phyloP scores from a whole-genome alignment of 2,329 filamentous ascomycete genomes.

The Fusarium sp. region DNA sequence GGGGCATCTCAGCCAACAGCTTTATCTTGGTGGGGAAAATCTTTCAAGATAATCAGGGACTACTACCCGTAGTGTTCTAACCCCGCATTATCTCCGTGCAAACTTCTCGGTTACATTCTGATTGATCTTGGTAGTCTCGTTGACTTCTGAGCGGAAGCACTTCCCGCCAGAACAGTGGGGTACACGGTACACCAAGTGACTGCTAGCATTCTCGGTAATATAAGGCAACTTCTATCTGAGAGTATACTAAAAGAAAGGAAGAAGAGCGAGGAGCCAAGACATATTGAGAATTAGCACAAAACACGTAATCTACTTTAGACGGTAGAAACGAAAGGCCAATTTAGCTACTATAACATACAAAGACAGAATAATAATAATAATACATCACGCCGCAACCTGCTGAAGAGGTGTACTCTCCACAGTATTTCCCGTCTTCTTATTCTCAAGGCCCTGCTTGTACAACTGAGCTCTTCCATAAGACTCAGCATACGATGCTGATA shows the following conservation, averaged over 20 bases:
- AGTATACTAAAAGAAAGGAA: not conserved
- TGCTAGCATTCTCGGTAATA: not conserved
- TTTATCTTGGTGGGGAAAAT: constrained; percentile 7
- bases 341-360: not conserved
- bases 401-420: not conserved
- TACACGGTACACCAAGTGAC: not conserved
- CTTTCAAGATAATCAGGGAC: not conserved
- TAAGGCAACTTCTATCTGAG: not conserved
- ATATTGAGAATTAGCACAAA: no score
- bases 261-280: not conserved
- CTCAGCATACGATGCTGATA: constrained; percentile 52
- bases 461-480: constrained; percentile 52
- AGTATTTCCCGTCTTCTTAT: not conserved
- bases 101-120: not conserved
- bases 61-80: not conserved
- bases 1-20: not conserved
- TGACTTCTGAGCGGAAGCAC: not conserved
- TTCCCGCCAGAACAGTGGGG: not conserved
- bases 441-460: constrained; percentile 50
- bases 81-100: not conserved
- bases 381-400: constrained; percentile 7
- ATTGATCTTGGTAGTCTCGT: not conserved
- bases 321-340: not conserved
- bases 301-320: no score
- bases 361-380: not conserved